Base-by-base conservation (phyloP, 2,329 filamentous ascomycete species). In the Thielaviopsis punctulata region DNA sequence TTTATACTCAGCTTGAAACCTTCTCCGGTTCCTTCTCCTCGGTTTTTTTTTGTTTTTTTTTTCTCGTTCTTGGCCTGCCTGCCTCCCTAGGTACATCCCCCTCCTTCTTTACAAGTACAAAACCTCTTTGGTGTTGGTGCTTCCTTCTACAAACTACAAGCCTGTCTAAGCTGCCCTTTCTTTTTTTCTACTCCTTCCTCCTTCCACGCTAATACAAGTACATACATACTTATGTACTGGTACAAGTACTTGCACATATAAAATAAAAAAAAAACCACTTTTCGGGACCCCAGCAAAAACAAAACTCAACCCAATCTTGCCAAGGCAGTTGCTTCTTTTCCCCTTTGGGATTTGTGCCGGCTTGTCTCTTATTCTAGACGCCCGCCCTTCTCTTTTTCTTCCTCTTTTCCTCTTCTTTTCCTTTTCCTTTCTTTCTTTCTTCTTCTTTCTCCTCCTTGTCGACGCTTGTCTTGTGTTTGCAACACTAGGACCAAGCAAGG, bases 61-160 rank as follows among this genome's bases (percentile, higher is more conserved):
- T 45, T 44, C 25, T 48, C 22, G 24, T 45, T 54, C 21, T 49
- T 39, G 46, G 21, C 8, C 33, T 48, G 24, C 45, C 22, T 48
- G n/a, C 15, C 24, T 41, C 46, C 46, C 22, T 13, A 18, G 6
- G 25, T 47, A 27, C 19, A 36, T 41, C 36, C 24, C 18, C 36
- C 22, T 33, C n/a, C 27, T 47, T 51, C 36, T 44, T 27, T 47
- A n/a, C n/a, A n/a, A n/a, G n/a, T n/a, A n/a, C n/a, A n/a, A n/a
- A n/a, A n/a, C n/a, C n/a, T n/a, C n/a, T n/a, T n/a, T n/a, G n/a
- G n/a, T n/a, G n/a, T n/a, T n/a, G n/a, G n/a, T n/a, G n/a, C n/a
- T n/a, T n/a, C n/a, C n/a, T n/a, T n/a, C n/a, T n/a, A n/a, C n/a
- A n/a, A n/a, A n/a, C n/a, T n/a, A n/a, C n/a, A n/a, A n/a, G n/a